phyloP scores from a whole-genome alignment of 257 asterid species.

The Primulina eburnea region DNA sequence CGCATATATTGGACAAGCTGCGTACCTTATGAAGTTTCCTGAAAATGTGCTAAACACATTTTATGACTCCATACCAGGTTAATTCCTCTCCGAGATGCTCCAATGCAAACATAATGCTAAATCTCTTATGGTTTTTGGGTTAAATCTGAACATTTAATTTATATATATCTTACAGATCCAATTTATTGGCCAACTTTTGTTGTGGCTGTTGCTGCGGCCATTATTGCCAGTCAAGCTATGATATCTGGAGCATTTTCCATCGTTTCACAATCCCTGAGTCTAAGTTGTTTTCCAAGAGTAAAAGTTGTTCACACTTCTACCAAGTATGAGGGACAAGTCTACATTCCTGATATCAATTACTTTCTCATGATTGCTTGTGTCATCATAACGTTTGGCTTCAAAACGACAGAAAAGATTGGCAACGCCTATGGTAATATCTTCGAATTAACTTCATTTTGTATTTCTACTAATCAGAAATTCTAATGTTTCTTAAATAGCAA shows the following conservation, averaged over 20 bases:
- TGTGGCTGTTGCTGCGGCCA: conserved; percentile 65
- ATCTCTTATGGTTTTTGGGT: not conserved
- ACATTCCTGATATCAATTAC: conserved; percentile 70
- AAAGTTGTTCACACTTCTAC: conserved; percentile 66
- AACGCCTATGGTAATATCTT: conserved; percentile 66
- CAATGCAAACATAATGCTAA: too few relatives aligned
- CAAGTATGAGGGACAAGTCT: conserved; percentile 68
- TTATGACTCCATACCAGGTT: conserved; percentile 53
- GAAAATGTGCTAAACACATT: conserved; percentile 40
- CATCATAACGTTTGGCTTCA: conserved; percentile 45
- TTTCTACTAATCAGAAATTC: not conserved
- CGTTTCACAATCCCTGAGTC: conserved; percentile 54
- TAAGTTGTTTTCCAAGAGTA: conserved; percentile 71
- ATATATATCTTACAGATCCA: conserved; percentile 30
- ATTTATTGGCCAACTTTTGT: conserved; percentile 77
- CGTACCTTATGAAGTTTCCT: conserved; percentile 53
- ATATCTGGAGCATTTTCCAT: conserved; percentile 67
- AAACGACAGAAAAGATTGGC: conserved; percentile 53
- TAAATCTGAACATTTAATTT: not conserved
- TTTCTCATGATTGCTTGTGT: conserved; percentile 70
- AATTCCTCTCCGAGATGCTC: not conserved
- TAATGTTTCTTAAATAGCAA: not conserved
- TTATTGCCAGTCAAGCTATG: conserved; percentile 85
- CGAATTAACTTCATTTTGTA: not conserved
- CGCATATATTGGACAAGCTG: conserved; percentile 69